Conservation (phyloP, 2,329 filamentous ascomycete species). For the Fusarium vanettenii region DNA sequence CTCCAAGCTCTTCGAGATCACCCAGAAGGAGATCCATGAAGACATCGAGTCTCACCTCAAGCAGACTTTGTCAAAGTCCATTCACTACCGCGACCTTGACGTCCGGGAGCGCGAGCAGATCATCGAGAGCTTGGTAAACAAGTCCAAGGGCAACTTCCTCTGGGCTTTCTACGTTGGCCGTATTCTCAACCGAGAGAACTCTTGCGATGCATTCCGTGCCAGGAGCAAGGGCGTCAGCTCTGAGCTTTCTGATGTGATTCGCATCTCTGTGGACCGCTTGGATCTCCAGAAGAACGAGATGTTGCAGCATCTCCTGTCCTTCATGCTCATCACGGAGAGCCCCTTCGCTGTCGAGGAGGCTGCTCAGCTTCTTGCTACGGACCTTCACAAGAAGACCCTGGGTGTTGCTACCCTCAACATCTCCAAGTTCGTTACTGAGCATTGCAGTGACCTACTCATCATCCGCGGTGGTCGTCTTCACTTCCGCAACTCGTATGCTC, state of each 20-base stretch:
- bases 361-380: slow-evolving; percentile 48
- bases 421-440: slow-evolving; percentile 27
- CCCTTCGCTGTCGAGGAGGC: slow-evolving; percentile 49
- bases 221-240: slow-evolving; percentile 17
- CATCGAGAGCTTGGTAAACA: slow-evolving; percentile 45
- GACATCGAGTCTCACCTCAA: slow-evolving; percentile 47
- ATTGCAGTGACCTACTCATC: slow-evolving; percentile 44
- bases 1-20: slow-evolving; percentile 48
- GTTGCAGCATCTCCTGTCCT: slow-evolving; percentile 45
- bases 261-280: slow-evolving; percentile 10
- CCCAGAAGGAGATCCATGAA: slow-evolving; percentile 45
- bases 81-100: slow-evolving; percentile 36
- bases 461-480: slow-evolving; percentile 49
- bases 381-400: slow-evolving; percentile 24
- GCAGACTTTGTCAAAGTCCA: slow-evolving; percentile 28
- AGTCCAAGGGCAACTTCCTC: slow-evolving; percentile 51
- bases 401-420: slow-evolving; percentile 17
- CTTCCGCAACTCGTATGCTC: slow-evolving; percentile 52
- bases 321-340: slow-evolving; percentile 49
- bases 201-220: slow-evolving; percentile 17
- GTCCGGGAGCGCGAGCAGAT: slow-evolving; percentile 43
- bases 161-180: slow-evolving; percentile 51
- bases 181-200: slow-evolving; percentile 42
- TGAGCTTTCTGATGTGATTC: slow-evolving; percentile 27
- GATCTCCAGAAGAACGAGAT: slow-evolving; percentile 28